Base-by-base conservation (phyloP, 805 yeast genomes). In the Pichia deserticola region DNA sequence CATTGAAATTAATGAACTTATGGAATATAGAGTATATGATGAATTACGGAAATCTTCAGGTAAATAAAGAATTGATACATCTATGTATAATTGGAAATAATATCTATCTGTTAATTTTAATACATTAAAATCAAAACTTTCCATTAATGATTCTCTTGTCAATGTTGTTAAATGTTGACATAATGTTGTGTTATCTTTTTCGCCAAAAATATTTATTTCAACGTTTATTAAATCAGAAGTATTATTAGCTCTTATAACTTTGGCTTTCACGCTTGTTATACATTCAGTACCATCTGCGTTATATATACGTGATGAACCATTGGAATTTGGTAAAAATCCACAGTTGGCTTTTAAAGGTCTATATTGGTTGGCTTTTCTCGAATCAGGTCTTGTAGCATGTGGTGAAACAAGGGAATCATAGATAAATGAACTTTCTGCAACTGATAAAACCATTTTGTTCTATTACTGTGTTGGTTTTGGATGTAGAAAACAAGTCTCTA, bases 211-310 rank as follows among this genome's bases (percentile, higher is more conserved):
- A 58, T 87, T 96, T 13, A 92, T 81, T 48, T 87, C 95, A 32
- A 89, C 82, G 42, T 81, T 81, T 9, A 90, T 70, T 36, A 88
- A 67, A 20, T 77, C 79, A 0, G 71, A 58, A 15, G 76, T 74
- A 25, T 58, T 51, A 54, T 66, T 51, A 2, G 62, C 51, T 35
- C 57, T 49, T 46, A 87, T 86, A 4, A 90, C 97, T 59, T 86
- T 85, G 11, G 90, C 79, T 67, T 93, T 93, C 44, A 92, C 77
- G 60, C 97, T 93, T 5, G 89, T 92, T 35, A 93, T 84, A 59
- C 96, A 89, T 67, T 93, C 98, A 53, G 89, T 80, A 27, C 99
- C 98, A 65, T 92, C 98, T 44, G 86, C 76, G 35, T 89, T 77
- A 55, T 89, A 76, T 20, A 92, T 79, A 68, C 96, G 77, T 0